Conservation (phyloP, 768 basidiomycete genomes). For the Phanerodontia chrysosporium region DNA sequence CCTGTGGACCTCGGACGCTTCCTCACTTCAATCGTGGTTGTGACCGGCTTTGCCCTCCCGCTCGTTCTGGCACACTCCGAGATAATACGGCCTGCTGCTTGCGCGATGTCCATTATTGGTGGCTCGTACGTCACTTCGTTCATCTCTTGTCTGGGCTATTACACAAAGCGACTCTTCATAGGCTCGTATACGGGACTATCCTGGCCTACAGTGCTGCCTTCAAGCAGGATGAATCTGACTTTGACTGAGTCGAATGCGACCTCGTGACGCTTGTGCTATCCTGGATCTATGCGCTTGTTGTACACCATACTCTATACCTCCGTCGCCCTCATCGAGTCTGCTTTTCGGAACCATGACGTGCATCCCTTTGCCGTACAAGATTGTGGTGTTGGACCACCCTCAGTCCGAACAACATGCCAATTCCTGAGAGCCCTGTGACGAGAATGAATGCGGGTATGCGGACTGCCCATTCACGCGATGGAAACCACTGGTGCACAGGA, state of each 20-base stretch:
- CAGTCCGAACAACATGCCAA: conserved; percentile 66
- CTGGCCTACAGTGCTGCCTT: conserved; percentile 83
- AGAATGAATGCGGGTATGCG: conserved; percentile 82
- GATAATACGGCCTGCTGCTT: conserved; percentile 79
- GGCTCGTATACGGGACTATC: conserved; percentile 88
- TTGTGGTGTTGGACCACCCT: background rate
- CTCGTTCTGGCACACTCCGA: conserved; percentile 89
- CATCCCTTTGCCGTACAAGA: background rate
- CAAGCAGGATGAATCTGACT: conserved; percentile 78
- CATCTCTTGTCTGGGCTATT: background rate
- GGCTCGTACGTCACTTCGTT: conserved; percentile 60
- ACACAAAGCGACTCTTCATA: conserved; percentile 20
- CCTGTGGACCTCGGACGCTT: conserved; percentile 91
- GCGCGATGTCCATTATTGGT: conserved; percentile 91
- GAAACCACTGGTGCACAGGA: conserved; percentile 76
- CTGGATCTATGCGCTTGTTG: conserved; percentile 6
- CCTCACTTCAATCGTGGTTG: conserved; percentile 84
- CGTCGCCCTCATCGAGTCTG: background rate
- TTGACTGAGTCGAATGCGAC: conserved; percentile 40
- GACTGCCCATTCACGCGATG: conserved; percentile 88
- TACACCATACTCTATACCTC: conserved; percentile 1
- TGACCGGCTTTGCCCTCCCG: conserved; percentile 91
- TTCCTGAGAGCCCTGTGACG: conserved; percentile 71
- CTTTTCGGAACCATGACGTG: background rate
- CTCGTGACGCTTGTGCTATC: background rate